Percentiles rank a stretch among this genome's conserved stretches.
Conservation (phyloP, 1,284 basidiomycete genomes). For the Cryptococcus maquisensis region DNA sequence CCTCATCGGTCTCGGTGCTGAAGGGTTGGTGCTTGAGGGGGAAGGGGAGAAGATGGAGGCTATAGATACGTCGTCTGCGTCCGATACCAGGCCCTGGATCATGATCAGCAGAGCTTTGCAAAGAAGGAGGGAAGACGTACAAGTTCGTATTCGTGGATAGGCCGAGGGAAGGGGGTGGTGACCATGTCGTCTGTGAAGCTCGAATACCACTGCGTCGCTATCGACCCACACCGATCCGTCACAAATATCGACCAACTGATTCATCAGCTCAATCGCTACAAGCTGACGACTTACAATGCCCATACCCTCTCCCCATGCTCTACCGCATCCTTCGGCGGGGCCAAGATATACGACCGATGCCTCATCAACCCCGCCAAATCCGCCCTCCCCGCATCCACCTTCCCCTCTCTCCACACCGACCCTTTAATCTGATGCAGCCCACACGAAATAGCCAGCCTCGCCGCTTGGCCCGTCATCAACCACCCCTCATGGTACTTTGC, state of each 20-base stretch:
- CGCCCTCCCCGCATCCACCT: slow-evolving; percentile 9
- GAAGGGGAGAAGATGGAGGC: slow-evolving; percentile 16
- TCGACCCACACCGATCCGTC: slow-evolving; percentile 29
- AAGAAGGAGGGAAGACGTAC: slow-evolving; percentile 13
- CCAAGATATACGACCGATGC: slow-evolving; percentile 24
- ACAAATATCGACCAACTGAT: slow-evolving; percentile 35
- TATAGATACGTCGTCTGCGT: slow-evolving; percentile 28
- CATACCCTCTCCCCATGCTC: slow-evolving; percentile 43
- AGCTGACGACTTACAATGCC: slow-evolving; percentile 34
- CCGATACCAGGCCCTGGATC: slow-evolving; percentile 25
- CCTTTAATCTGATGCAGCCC: slow-evolving; percentile 36
- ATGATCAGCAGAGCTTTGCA: not conserved
- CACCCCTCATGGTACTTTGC: slow-evolving; percentile 37
- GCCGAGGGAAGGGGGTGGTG: slow-evolving; percentile 36
- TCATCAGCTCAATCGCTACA: not conserved
- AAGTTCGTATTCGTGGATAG: slow-evolving; percentile 40
- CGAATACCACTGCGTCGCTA: slow-evolving; percentile 32
- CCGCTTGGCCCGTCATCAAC: slow-evolving; percentile 34
- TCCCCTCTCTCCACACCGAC: slow-evolving; percentile 21
- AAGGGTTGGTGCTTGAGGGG: not conserved
- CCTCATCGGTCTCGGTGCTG: not conserved
- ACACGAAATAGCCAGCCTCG: slow-evolving; percentile 32
- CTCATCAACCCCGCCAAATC: slow-evolving; percentile 31
- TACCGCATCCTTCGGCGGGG: slow-evolving; percentile 31
- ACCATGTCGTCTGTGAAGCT: slow-evolving; percentile 31